phyloP scores from a whole-genome alignment of 495 filamentous ascomycete species.

The Talaromyces ruber region DNA sequence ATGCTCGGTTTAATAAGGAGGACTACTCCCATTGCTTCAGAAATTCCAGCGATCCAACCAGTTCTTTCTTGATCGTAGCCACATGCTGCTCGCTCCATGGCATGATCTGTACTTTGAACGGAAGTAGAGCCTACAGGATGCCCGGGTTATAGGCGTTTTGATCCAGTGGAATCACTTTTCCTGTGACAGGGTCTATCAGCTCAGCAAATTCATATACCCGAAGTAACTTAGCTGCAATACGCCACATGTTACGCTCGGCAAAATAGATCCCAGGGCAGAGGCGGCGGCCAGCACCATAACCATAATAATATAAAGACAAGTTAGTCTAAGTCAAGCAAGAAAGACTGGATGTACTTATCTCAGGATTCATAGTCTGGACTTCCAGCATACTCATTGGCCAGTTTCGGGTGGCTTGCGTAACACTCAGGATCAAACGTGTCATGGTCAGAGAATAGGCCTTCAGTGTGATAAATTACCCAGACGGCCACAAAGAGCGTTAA shows the following conservation, averaged over 20 bases:
- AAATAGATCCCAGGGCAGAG: not conserved
- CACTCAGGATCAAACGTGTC: slow-evolving; percentile 44
- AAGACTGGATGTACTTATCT: no score
- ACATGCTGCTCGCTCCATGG: no score
- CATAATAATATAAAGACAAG: slow-evolving; percentile 3
- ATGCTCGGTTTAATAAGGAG: no score
- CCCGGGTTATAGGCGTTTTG: no score
- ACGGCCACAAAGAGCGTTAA: slow-evolving; percentile 22
- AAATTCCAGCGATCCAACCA: no score
- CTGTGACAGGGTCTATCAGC: not conserved
- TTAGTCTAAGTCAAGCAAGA: no score
- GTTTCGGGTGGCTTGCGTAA: slow-evolving; percentile 16
- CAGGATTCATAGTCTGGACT: slow-evolving; percentile 18
- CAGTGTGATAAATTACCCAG: slow-evolving; percentile 24
- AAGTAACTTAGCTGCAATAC: not conserved
- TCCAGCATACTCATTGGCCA: slow-evolving; percentile 14
- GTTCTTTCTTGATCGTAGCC: no score
- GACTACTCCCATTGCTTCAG: no score
- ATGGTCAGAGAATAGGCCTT: slow-evolving; percentile 33
- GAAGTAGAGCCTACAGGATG: no score
- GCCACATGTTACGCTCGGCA: not conserved
- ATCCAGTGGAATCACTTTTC: not conserved
- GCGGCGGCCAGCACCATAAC: not conserved
- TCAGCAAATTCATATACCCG: not conserved
- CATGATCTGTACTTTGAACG: no score